A percentile compares a stretch with the other conserved stretches of the same genome.
Evolutionary conservation across 306 rosid species (phyloP).

Genomic region (Astragalus membranaceus): DNA sequence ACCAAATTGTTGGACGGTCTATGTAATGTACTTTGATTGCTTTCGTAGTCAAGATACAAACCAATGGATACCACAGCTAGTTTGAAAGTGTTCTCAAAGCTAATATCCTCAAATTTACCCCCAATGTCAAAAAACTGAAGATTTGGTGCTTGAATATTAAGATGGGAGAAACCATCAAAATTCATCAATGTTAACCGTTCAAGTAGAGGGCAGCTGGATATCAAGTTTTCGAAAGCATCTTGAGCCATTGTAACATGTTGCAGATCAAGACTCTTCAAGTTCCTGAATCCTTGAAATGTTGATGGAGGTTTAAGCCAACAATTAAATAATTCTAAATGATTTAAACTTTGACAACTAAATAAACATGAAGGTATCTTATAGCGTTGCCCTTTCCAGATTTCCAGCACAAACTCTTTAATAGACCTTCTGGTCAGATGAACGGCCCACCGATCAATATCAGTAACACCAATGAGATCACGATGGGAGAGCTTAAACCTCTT

Average conservation of each 20-base stretch:
- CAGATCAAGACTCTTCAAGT: slow-evolving; percentile 56
- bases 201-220: slow-evolving; percentile 46
- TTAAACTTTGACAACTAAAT: slow-evolving; percentile 42
- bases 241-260: slow-evolving; percentile 51
- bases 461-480: slow-evolving; percentile 31
- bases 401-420: slow-evolving; percentile 48
- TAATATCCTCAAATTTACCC: slow-evolving; percentile 40
- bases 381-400: slow-evolving; percentile 53
- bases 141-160: slow-evolving; percentile 43
- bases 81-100: slow-evolving; percentile 34
- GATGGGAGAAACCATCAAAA: slow-evolving; percentile 37
- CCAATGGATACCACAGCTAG: slow-evolving; percentile 45
- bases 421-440: slow-evolving; percentile 42
- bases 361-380: slow-evolving; percentile 46
- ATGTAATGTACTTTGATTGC: slow-evolving; percentile 15
- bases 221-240: slow-evolving; percentile 37
- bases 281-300: slow-evolving; percentile 43
- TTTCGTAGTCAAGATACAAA: slow-evolving; percentile 21
- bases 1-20: slow-evolving; percentile 35
- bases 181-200: slow-evolving; percentile 42
- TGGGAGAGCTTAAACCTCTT: slow-evolving; percentile 53
- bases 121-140: slow-evolving; percentile 42
- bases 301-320: slow-evolving; percentile 54
- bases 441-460: slow-evolving; percentile 51
- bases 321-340: slow-evolving; percentile 45